These are phyloP conservation scores for Penicillium psychrofluorescens DNA, from an alignment of 495 filamentous ascomycete genomes.

Conservation along the genomic window DNA sequence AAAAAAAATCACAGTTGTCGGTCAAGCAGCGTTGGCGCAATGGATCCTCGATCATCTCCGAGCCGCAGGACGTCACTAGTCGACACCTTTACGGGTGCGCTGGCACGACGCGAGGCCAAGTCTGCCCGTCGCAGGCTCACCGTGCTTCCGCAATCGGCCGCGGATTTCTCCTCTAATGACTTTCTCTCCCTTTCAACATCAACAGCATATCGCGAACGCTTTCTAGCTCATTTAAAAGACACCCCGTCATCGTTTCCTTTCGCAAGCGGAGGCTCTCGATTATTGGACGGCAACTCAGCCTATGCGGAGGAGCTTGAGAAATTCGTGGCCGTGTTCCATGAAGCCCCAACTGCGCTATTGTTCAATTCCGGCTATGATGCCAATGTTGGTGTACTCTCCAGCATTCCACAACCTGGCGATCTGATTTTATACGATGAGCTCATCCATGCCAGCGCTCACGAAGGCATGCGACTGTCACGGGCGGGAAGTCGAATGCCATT, in stretches of 20 bases:
- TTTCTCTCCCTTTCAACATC: conserved; percentile 38
- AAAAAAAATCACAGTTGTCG: background rate
- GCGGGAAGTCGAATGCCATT: conserved; percentile 47
- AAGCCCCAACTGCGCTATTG: conserved; percentile 56
- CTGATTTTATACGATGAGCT: conserved; percentile 64
- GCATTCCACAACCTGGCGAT: conserved; percentile 63
- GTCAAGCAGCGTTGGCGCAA: no score
- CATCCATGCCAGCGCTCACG: conserved; percentile 71
- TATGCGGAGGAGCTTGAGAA: conserved; percentile 58
- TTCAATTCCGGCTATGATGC: conserved; percentile 78
- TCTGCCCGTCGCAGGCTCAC: conserved; percentile 41
- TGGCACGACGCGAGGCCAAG: conserved; percentile 33
- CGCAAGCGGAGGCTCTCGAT: conserved; percentile 35
- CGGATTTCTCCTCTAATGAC: conserved; percentile 43
- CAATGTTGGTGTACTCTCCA: conserved; percentile 61
- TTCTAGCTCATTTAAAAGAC: conserved; percentile 22
- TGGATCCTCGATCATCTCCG: background rate
- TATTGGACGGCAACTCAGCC: conserved; percentile 57
- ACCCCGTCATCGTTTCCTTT: conserved; percentile 27
- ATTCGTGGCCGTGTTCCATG: conserved; percentile 59
- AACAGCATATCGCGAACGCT: conserved; percentile 20
- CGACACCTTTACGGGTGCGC: conserved; percentile 24
- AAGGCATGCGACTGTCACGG: conserved; percentile 65
- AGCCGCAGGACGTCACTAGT: conserved; percentile 12
- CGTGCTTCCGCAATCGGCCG: conserved; percentile 20